Evolutionary conservation across 805 yeast genomes (phyloP).

Genomic region (Babjeviella inositovora): DNA sequence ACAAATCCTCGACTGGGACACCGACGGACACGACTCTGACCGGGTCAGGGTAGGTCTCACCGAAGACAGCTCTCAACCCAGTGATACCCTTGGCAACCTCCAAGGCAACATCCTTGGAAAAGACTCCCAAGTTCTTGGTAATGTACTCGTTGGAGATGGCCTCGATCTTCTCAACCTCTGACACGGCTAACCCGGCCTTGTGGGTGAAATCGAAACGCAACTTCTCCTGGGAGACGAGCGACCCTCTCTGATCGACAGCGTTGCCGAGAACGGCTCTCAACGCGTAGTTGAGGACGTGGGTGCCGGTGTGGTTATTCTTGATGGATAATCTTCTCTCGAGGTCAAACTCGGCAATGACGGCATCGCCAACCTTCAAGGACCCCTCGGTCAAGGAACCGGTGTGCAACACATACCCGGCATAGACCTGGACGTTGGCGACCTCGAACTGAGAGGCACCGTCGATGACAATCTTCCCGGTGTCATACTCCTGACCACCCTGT

Average conservation of each 20-base stretch:
- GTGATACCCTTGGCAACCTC: slow-evolving; percentile 54
- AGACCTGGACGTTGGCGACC: slow-evolving; percentile 82
- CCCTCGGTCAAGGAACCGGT: slow-evolving; percentile 84
- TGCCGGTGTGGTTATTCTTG: slow-evolving; percentile 96
- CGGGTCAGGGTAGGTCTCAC: slow-evolving; percentile 98
- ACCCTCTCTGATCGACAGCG: slow-evolving; percentile 89
- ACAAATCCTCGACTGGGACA: slow-evolving; percentile 67
- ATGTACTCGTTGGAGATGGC: slow-evolving; percentile 55
- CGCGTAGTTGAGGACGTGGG: slow-evolving; percentile 86
- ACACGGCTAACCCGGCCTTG: slow-evolving; percentile 63
- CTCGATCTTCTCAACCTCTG: slow-evolving; percentile 68
- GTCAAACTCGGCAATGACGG: slow-evolving; percentile 75
- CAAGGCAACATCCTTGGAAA: slow-evolving; percentile 69
- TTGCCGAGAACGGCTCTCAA: slow-evolving; percentile 77
- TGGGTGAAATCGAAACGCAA: slow-evolving; percentile 93
- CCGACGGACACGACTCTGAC: slow-evolving; percentile 97
- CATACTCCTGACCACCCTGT: slow-evolving; percentile 98
- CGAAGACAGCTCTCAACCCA: slow-evolving; percentile 95
- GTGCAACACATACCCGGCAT: slow-evolving; percentile 91
- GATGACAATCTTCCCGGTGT: slow-evolving; percentile 81
- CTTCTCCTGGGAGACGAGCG: slow-evolving; percentile 89
- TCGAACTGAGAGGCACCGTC: slow-evolving; percentile 81
- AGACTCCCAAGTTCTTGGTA: slow-evolving; percentile 56
- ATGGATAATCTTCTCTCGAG: slow-evolving; percentile 93
- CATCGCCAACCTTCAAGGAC: slow-evolving; percentile 44